Evolutionary conservation across 345 rosid genomes (phyloP).

Genomic region (Gossypioides kirkii): DNA sequence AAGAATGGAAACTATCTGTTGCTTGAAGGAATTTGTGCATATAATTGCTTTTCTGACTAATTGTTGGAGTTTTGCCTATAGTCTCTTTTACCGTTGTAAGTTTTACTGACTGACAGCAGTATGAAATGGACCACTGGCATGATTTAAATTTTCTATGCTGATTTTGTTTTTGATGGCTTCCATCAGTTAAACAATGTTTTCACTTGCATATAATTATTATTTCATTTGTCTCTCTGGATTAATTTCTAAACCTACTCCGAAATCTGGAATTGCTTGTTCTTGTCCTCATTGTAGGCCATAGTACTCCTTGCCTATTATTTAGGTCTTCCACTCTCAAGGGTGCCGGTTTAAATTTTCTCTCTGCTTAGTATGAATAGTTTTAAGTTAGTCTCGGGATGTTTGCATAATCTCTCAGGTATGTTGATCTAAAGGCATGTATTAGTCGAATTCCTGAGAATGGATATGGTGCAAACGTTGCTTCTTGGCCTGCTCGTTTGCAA

Average conservation of each 20-base stretch:
- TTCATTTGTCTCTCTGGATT: background rate
- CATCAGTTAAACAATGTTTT: background rate
- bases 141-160: background rate
- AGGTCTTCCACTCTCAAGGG: background rate
- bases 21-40: slow-evolving; percentile 7
- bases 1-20: background rate
- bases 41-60: background rate
- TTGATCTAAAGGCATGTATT: slow-evolving; percentile 81
- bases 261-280: slow-evolving; percentile 2
- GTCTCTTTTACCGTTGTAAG: background rate
- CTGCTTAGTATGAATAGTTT: slow-evolving; percentile 11
- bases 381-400: background rate
- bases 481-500: slow-evolving; percentile 83
- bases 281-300: slow-evolving; percentile 6
- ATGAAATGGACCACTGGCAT: background rate
- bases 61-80: background rate
- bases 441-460: slow-evolving; percentile 77
- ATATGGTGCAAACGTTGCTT: slow-evolving; percentile 63
- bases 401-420: slow-evolving; percentile 50
- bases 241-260: background rate
- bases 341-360: background rate
- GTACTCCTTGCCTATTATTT: background rate
- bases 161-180: background rate
- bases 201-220: background rate
- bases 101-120: background rate